phyloP scores from a whole-genome alignment of 768 basidiomycete species.

The Calocera viscosa region DNA sequence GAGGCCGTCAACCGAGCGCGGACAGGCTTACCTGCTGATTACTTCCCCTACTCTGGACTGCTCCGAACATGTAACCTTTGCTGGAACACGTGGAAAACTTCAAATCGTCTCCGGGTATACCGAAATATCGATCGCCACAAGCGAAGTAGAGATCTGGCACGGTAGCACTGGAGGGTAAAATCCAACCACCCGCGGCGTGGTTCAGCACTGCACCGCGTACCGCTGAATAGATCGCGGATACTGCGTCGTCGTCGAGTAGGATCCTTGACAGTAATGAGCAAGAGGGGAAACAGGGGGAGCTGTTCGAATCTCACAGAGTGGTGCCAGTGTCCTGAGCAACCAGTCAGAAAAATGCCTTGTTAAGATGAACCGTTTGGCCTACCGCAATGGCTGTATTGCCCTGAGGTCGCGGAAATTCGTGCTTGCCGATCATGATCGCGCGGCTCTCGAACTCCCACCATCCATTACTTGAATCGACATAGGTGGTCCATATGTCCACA shows the following conservation, averaged over 20 bases:
- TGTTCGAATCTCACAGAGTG: not conserved
- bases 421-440: not conserved
- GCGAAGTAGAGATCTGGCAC: constrained; percentile 28
- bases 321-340: not conserved
- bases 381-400: constrained; percentile 3
- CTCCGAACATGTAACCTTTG: constrained; percentile 2
- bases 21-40: not conserved
- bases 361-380: not conserved
- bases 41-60: not conserved
- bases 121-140: constrained; percentile 22
- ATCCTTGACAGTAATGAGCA: not conserved
- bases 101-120: not conserved
- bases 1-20: not conserved
- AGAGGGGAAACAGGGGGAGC: not conserved
- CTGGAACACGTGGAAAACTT: not conserved
- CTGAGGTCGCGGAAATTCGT: not conserved
- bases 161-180: constrained; percentile 25
- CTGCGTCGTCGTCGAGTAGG: constrained; percentile 26
- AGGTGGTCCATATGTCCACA: constrained; percentile 8
- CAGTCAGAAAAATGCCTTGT: not conserved
- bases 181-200: constrained; percentile 30
- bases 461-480: constrained; percentile 26
- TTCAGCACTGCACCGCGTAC: constrained; percentile 30
- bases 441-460: constrained; percentile 31
- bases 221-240: constrained; percentile 26